Percentiles rank a stretch among this genome's conserved stretches.
These are phyloP conservation scores for Noccaea caerulescens DNA, from an alignment of 345 rosid species.

Conservation along the genomic window DNA sequence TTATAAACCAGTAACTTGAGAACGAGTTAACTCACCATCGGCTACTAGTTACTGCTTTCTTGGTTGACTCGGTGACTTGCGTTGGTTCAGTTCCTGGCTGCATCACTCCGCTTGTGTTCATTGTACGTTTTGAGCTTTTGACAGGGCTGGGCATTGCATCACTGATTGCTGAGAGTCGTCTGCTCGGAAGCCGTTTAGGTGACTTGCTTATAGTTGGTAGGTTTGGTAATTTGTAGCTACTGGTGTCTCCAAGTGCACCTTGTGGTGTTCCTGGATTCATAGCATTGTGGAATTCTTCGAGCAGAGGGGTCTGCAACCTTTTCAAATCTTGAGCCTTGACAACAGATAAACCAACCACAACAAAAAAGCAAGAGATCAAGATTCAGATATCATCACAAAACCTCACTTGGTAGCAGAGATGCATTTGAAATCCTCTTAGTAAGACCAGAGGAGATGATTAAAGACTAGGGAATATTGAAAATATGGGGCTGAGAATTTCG, in stretches of 20 bases:
- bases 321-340: constrained; percentile 79
- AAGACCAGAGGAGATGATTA: background rate
- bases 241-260: constrained; percentile 48
- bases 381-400: constrained; percentile 24
- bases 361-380: background rate
- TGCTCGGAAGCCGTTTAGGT: constrained; percentile 71
- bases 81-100: constrained; percentile 64
- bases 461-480: background rate
- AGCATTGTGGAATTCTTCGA: constrained; percentile 81
- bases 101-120: constrained; percentile 46
- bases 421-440: constrained; percentile 1
- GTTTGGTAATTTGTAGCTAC: constrained; percentile 55
- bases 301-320: constrained; percentile 80
- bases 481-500: background rate
- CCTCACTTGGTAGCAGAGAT: background rate
- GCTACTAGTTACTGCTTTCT: constrained; percentile 44
- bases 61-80: constrained; percentile 53
- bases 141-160: constrained; percentile 54
- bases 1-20: constrained; percentile 25
- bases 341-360: background rate
- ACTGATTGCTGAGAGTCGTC: constrained; percentile 66
- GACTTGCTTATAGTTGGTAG: constrained; percentile 83
- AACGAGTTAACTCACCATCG: constrained; percentile 54
- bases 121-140: constrained; percentile 41
- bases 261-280: constrained; percentile 58